Evolutionary conservation across 805 yeast species (phyloP).

Genomic region (Starmerella bacillaris): DNA sequence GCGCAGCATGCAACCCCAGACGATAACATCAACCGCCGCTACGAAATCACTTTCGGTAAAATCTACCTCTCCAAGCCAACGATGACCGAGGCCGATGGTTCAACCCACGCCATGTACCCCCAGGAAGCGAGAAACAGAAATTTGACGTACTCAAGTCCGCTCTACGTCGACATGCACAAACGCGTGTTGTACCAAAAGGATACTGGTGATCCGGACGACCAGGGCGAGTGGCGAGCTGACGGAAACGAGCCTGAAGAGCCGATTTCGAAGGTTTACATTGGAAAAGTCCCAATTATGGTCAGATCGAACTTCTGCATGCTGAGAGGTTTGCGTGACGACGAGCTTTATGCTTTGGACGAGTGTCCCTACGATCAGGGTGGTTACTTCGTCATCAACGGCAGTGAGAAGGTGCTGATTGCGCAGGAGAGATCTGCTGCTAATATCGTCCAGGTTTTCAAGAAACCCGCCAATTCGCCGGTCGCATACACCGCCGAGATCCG

Average conservation of each 20-base stretch:
- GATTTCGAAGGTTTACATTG: conserved; percentile 75
- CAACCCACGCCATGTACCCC: conserved; percentile 96
- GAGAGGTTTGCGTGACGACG: conserved; percentile 76
- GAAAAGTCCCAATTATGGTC: conserved; percentile 95
- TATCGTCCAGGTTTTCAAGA: conserved; percentile 94
- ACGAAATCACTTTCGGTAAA: conserved; percentile 94
- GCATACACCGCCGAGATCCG: conserved; percentile 93
- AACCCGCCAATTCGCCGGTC: conserved; percentile 92
- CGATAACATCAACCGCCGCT: conserved; percentile 79
- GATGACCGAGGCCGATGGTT: conserved; percentile 98
- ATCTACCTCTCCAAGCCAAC: conserved; percentile 92
- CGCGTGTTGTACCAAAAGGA: conserved; percentile 37
- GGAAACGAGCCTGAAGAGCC: conserved; percentile 42
- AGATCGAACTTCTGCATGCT: conserved; percentile 91
- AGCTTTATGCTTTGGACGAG: conserved; percentile 85
- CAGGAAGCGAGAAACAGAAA: conserved; percentile 96
- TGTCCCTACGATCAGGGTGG: conserved; percentile 99
- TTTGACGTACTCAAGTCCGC: conserved; percentile 86
- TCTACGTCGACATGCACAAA: conserved; percentile 90
- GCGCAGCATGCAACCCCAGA: conserved; percentile 90
- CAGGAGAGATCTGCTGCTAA: conserved; percentile 98
- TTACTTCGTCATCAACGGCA: conserved; percentile 92
- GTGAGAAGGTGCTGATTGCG: conserved; percentile 94
- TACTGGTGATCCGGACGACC: conserved; percentile 21
- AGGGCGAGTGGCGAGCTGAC: conserved; percentile 45